A percentile compares a stretch with the other conserved stretches of the same genome.
Evolutionary conservation across 148 eudicot species (phyloP).

Genomic region (Camellia sinensis): DNA sequence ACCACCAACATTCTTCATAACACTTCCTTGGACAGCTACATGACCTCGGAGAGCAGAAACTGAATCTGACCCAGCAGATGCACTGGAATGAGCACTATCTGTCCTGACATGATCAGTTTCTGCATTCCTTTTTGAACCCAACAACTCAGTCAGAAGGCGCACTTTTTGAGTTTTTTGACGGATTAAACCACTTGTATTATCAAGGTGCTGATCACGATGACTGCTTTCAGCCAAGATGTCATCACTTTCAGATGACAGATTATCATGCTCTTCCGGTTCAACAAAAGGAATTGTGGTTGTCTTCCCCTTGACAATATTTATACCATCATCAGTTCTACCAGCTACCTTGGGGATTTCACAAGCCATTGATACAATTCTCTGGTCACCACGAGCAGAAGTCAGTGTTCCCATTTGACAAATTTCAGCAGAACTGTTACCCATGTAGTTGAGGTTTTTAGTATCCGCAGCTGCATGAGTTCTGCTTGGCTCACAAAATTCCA

Average conservation of each 20-base stretch:
- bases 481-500: slow-evolving; percentile 18
- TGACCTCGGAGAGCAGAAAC: slow-evolving; percentile 19
- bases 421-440: slow-evolving; percentile 6
- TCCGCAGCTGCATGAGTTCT: slow-evolving; percentile 13
- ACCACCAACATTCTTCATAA: slow-evolving; percentile 13
- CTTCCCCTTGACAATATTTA: slow-evolving; percentile 12
- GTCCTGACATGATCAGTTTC: slow-evolving; percentile 17
- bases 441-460: background rate
- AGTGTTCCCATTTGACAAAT: slow-evolving; percentile 8
- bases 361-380: slow-evolving; percentile 6
- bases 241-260: slow-evolving; percentile 36
- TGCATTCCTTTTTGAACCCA: slow-evolving; percentile 27
- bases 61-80: slow-evolving; percentile 20
- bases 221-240: slow-evolving; percentile 15
- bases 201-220: slow-evolving; percentile 32
- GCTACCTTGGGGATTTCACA: slow-evolving; percentile 3
- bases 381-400: slow-evolving; percentile 6
- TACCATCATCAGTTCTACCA: slow-evolving; percentile 7
- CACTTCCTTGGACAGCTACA: slow-evolving; percentile 13
- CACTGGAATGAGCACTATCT: slow-evolving; percentile 19
- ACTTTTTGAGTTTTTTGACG: slow-evolving; percentile 47
- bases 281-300: slow-evolving; percentile 16
- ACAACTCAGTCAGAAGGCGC: slow-evolving; percentile 58
- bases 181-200: slow-evolving; percentile 28
- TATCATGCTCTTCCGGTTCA: slow-evolving; percentile 31